Evolutionary conservation across 768 basidiomycete species (phyloP).

Genomic region (Boletus patriciae): DNA sequence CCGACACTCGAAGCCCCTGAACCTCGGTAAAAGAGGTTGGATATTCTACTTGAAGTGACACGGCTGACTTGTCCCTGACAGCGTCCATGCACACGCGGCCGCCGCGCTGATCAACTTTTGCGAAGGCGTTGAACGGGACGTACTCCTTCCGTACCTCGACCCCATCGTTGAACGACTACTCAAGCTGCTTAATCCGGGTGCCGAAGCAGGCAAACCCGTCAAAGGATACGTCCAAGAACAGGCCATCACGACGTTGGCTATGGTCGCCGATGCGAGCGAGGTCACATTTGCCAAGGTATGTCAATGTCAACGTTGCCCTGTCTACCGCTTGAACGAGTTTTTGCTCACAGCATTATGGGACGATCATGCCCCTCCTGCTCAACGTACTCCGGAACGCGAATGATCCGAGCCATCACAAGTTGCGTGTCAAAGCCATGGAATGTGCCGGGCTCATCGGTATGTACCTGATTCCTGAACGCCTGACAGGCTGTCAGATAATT

Average conservation of each 20-base stretch:
- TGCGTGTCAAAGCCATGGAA: conserved; percentile 87
- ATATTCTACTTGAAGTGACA: neutral
- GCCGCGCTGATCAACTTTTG: conserved; percentile 91
- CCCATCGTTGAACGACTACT: conserved; percentile 65
- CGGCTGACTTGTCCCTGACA: conserved; percentile 28
- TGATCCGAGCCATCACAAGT: conserved; percentile 60
- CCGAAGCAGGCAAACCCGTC: conserved; percentile 41
- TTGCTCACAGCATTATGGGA: conserved; percentile 58
- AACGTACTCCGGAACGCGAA: conserved; percentile 74
- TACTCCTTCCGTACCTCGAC: conserved; percentile 75
- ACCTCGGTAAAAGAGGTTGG: conserved; percentile 47
- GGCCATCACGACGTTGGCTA: conserved; percentile 82
- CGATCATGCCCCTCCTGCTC: conserved; percentile 80
- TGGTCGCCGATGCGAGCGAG: conserved; percentile 87
- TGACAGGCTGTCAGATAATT: neutral
- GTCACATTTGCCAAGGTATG: conserved; percentile 69
- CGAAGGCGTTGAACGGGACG: conserved; percentile 76
- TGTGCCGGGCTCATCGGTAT: conserved; percentile 83
- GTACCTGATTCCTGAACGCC: conserved; percentile 28
- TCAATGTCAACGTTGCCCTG: neutral
- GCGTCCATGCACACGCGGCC: conserved; percentile 85
- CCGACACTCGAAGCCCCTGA: conserved; percentile 75
- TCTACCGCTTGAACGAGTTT: neutral
- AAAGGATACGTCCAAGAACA: conserved; percentile 81
- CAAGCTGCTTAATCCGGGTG: conserved; percentile 57